Conservation (phyloP, 169 alveolate genomes). For the Cryptosporidium tyzzeri region DNA sequence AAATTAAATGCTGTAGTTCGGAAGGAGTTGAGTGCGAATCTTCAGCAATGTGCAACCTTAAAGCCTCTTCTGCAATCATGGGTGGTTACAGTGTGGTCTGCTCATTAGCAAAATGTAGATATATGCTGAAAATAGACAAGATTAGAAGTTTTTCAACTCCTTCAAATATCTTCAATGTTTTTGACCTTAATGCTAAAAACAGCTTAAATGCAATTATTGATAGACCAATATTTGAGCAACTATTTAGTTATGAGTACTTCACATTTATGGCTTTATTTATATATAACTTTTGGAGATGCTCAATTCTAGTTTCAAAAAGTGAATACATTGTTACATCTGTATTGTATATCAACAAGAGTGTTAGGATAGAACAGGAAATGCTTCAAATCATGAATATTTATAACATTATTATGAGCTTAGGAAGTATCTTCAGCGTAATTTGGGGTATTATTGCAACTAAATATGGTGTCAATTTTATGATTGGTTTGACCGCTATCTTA, state of each 20-base stretch:
- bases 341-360: background rate
- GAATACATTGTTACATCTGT: constrained; percentile 44
- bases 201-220: background rate
- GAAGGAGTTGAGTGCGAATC: constrained; percentile 31
- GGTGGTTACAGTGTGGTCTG: constrained; percentile 76
- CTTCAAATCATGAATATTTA: constrained; percentile 52
- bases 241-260: constrained; percentile 61
- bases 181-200: background rate
- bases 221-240: constrained; percentile 15
- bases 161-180: background rate
- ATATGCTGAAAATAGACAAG: constrained; percentile 31
- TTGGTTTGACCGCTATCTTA: constrained; percentile 31
- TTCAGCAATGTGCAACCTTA: constrained; percentile 21
- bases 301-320: constrained; percentile 67
- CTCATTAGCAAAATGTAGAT: constrained; percentile 50
- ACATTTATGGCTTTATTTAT: constrained; percentile 48
- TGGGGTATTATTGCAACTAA: constrained; percentile 69
- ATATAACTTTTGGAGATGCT: constrained; percentile 73
- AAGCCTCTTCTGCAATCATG: constrained; percentile 73
- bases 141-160: constrained; percentile 43
- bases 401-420: constrained; percentile 57
- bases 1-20: background rate
- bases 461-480: constrained; percentile 74
- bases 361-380: background rate
- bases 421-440: constrained; percentile 67